phyloP scores from a whole-genome alignment of 257 asterid genomes.

The Misopates orontium region DNA sequence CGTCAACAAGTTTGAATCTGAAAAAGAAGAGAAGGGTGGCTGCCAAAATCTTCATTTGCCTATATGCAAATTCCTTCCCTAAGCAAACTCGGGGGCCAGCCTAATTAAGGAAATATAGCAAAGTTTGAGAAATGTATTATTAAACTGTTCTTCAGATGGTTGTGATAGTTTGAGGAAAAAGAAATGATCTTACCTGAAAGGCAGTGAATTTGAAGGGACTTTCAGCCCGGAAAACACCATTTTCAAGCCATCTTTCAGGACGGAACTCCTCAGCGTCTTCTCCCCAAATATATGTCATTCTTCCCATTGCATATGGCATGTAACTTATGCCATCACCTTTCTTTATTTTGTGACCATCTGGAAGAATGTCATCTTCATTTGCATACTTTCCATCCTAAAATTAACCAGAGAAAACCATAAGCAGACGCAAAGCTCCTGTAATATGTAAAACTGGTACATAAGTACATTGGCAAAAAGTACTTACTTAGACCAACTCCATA shows the following conservation, averaged over 20 bases:
- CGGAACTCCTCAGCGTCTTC: slow-evolving; percentile 52
- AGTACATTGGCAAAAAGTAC: no score
- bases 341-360: slow-evolving; percentile 51
- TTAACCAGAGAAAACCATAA: not conserved
- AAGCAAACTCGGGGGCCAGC: slow-evolving; percentile 40
- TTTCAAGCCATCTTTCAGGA: slow-evolving; percentile 64
- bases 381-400: slow-evolving; percentile 52
- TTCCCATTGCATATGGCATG: slow-evolving; percentile 69
- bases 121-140: not conserved
- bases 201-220: slow-evolving; percentile 62
- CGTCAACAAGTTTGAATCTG: slow-evolving; percentile 31
- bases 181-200: slow-evolving; percentile 44
- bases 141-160: not conserved
- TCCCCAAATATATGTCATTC: slow-evolving; percentile 63
- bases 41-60: slow-evolving; percentile 38
- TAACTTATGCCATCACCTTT: slow-evolving; percentile 58
- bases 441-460: no score
- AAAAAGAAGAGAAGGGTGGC: slow-evolving; percentile 28
- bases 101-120: slow-evolving; percentile 13
- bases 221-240: slow-evolving; percentile 44
- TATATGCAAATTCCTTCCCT: slow-evolving; percentile 38
- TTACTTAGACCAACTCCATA: no score
- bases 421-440: no score
- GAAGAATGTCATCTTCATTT: slow-evolving; percentile 48
- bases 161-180: not conserved